Conservation (phyloP, 176 grass and related monocot genomes). For the Musa beccarii region DNA sequence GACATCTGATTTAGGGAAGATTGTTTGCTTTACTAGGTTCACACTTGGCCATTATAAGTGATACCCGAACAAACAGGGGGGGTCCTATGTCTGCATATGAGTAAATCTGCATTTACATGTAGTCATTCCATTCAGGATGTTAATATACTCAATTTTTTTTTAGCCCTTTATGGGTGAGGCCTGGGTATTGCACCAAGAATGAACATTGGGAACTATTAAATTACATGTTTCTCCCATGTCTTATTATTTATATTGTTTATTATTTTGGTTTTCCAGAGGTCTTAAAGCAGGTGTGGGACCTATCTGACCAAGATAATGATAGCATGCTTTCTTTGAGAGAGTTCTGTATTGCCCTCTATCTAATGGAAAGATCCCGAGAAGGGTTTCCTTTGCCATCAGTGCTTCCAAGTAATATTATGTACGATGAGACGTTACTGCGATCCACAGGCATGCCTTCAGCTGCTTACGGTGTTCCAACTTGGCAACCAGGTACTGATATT, state of each 20-base stretch:
- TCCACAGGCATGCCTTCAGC: conserved; percentile 75
- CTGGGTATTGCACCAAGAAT: neutral
- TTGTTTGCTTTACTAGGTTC: too few species aligned
- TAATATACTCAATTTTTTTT: neutral
- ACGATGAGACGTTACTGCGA: conserved; percentile 66
- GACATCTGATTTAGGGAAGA: too few species aligned
- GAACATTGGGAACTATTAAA: neutral
- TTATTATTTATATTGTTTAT: neutral
- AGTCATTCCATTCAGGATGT: neutral
- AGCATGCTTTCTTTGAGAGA: conserved; percentile 99
- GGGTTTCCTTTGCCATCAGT: conserved; percentile 57
- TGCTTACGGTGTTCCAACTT: conserved; percentile 56
- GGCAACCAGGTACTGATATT: conserved; percentile 66
- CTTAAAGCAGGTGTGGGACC: conserved; percentile 95
- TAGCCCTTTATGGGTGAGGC: neutral
- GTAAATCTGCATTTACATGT: too few species aligned
- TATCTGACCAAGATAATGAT: conserved; percentile 99
- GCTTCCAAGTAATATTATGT: conserved; percentile 71
- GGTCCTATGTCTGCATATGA: too few species aligned
- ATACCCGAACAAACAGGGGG: too few species aligned
- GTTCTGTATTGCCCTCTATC: conserved; percentile 92
- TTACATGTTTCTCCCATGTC: neutral
- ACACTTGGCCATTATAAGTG: too few species aligned
- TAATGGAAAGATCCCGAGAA: conserved; percentile 90
- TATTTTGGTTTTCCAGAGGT: conserved; percentile 22